These are phyloP conservation scores for Starmerella floricola DNA, from an alignment of 805 yeast species.

Conservation along the genomic window DNA sequence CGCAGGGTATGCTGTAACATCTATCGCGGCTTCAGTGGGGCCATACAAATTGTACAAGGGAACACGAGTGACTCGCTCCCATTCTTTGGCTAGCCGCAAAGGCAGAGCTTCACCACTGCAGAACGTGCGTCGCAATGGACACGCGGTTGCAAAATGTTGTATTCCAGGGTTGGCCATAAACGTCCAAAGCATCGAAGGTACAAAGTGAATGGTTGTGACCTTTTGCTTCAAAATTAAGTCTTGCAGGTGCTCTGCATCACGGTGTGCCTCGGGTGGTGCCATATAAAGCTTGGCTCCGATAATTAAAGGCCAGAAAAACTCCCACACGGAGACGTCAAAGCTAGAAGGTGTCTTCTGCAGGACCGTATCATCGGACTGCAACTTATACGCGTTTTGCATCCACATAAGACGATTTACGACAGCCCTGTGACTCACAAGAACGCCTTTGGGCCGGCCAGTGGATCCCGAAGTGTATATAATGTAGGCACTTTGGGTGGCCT, in stretches of 20 bases:
- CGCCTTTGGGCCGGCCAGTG: constrained; percentile 78
- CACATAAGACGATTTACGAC: constrained; percentile 13
- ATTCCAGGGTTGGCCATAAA: constrained; percentile 2
- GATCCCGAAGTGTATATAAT: constrained; percentile 83
- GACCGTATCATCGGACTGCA: constrained; percentile 3
- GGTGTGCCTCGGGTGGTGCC: constrained; percentile 17
- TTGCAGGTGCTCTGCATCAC: constrained; percentile 6
- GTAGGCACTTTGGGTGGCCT: constrained; percentile 37
- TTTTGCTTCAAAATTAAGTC: constrained; percentile 1
- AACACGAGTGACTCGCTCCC: constrained; percentile 7
- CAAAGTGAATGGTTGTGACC: constrained; percentile 15
- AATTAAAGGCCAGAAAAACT: constrained; percentile 14
- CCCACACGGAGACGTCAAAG: constrained; percentile 19
- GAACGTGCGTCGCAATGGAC: constrained; percentile 3
- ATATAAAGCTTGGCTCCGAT: constrained; percentile 11
- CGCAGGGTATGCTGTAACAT: constrained; percentile 11
- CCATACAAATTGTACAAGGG: constrained; percentile 16
- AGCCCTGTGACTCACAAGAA: constrained; percentile 34
- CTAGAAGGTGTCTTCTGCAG: constrained; percentile 15
- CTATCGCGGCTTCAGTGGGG: constrained; percentile 18
- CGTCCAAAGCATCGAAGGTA: constrained; percentile 15
- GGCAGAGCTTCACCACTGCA: constrained; percentile 17
- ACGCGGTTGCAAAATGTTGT: background rate
- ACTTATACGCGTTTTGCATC: constrained; percentile 13
- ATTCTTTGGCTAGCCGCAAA: background rate